Evolutionary conservation across 768 basidiomycete genomes (phyloP).

Genomic region (Gloeostereum incarnatum): DNA sequence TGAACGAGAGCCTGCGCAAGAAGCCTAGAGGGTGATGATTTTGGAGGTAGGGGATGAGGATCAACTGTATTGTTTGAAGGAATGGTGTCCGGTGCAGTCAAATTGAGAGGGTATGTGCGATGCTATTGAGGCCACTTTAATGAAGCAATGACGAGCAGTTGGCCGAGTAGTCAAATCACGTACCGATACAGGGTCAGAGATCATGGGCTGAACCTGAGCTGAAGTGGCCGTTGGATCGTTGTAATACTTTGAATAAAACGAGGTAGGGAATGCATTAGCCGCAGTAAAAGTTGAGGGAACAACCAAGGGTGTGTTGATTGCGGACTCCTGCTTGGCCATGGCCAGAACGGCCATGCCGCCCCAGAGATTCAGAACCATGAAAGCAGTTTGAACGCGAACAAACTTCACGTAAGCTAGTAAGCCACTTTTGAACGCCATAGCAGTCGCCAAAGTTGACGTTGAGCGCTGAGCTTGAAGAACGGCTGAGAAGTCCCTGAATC

Average conservation of each 20-base stretch:
- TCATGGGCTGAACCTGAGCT: constrained; percentile 67
- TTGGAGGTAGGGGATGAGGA: constrained; percentile 57
- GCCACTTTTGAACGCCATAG: too few relatives aligned
- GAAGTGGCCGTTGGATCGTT: constrained; percentile 67
- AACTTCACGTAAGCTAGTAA: too few relatives aligned
- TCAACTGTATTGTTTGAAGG: constrained; percentile 51
- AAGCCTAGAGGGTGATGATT: constrained; percentile 33
- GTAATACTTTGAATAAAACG: constrained; percentile 55
- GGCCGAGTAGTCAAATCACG: too few relatives aligned
- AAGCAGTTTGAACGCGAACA: too few relatives aligned
- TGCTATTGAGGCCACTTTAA: constrained; percentile 26
- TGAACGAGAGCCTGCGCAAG: constrained; percentile 46
- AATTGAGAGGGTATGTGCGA: constrained; percentile 42
- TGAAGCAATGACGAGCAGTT: not conserved
- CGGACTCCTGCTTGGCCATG: not conserved
- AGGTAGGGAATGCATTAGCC: constrained; percentile 57
- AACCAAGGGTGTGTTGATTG: too few relatives aligned
- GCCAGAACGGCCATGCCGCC: not conserved
- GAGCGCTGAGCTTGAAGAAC: too few relatives aligned
- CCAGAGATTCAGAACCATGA: too few relatives aligned
- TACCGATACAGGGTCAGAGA: constrained; percentile 65
- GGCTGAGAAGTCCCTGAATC: too few relatives aligned
- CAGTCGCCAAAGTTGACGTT: too few relatives aligned
- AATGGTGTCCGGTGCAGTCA: constrained; percentile 56
- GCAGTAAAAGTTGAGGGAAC: constrained; percentile 37